Evolutionary conservation across 208 protist genomes (phyloP).

Genomic region (Leishmania mexicana): DNA sequence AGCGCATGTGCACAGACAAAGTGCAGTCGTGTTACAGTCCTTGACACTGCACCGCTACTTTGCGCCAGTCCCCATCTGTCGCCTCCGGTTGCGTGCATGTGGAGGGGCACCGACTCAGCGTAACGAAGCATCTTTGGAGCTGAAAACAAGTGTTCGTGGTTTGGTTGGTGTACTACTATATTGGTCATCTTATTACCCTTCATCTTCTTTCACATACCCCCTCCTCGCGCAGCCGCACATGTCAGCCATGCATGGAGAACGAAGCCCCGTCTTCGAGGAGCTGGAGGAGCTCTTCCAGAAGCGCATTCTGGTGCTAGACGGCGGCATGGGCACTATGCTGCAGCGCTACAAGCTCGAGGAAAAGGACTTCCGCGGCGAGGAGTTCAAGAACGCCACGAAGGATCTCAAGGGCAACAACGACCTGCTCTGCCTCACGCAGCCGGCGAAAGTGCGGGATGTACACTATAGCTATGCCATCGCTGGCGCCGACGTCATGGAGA

Average conservation of each 20-base stretch:
- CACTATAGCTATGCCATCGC: conserved; percentile 93
- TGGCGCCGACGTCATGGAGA: conserved; percentile 96
- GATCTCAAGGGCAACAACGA: conserved; percentile 98
- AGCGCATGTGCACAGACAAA: neutral
- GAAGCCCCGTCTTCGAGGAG: conserved; percentile 55
- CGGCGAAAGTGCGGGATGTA: conserved; percentile 91
- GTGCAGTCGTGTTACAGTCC: neutral
- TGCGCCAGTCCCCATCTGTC: neutral
- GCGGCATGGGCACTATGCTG: conserved; percentile 97
- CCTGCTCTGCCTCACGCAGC: conserved; percentile 92
- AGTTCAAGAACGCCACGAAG: conserved; percentile 88
- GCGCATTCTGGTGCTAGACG: conserved; percentile 92
- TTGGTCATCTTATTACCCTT: neutral
- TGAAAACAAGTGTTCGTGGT: neutral
- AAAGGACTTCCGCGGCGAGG: conserved; percentile 80
- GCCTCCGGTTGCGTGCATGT: neutral
- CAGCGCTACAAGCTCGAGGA: conserved; percentile 90
- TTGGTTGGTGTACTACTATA: neutral
- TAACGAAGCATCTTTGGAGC: neutral
- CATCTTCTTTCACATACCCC: neutral
- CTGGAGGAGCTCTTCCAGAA: conserved; percentile 52
- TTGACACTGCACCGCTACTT: neutral
- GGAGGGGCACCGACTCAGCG: neutral
- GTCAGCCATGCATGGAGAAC: conserved; percentile 18
- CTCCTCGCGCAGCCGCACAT: neutral